Evolutionary conservation across 164 flowering plant genomes (phyloP), one percentile per base, ranked within the genome.

Genomic region (Chimonanthus praecox): DNA sequence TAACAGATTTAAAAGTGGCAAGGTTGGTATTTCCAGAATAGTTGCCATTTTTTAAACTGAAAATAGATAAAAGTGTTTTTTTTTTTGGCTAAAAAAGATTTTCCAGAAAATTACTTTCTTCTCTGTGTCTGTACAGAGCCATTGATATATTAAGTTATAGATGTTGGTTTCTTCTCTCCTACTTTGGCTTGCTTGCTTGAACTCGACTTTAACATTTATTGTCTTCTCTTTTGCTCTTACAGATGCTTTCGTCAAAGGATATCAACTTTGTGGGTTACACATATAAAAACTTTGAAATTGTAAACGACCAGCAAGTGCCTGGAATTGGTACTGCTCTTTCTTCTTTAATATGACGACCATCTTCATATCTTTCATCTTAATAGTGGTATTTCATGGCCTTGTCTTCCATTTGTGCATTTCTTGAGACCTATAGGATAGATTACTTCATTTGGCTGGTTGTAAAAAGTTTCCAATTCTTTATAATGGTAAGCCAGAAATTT

Each of bases 171-270:
- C 60, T 54, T 16, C 4, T 54, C 5, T 54, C 60, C 60, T 54
- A 54, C 10, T 54, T 54, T 54, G 11, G 9, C 4, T 44, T 63
- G 45, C 11, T 48, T 43, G 45, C 45, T 11, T 66, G 68, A 48
- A 66, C 47, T 45, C n/a, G 45, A 66, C 45, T 43, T 66, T 33
- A 54, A 5, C 47, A 11, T 45, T 65, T 2, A 18, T 33, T 18
- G 46, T 4, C 66, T 62, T 68, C n/a, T 64, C 47, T 69, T 75
- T 69, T 64, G 47, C 64, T 71, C 15, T 74, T 80, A 78, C 83
- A 87, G 90, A 87, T 87, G 90, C 88, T 87, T 68, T 80, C 90
- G 7, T 86, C 90, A 5, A 87, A 87, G 83, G 90, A 87, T 67
- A 78, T 83, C 50, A 87, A 87, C 80, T 87, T 87, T 65, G 84